These are phyloP conservation scores for Ambispora gerdemannii DNA, from an alignment of 192 early-diverging fungal genomes.

Conservation along the genomic window DNA sequence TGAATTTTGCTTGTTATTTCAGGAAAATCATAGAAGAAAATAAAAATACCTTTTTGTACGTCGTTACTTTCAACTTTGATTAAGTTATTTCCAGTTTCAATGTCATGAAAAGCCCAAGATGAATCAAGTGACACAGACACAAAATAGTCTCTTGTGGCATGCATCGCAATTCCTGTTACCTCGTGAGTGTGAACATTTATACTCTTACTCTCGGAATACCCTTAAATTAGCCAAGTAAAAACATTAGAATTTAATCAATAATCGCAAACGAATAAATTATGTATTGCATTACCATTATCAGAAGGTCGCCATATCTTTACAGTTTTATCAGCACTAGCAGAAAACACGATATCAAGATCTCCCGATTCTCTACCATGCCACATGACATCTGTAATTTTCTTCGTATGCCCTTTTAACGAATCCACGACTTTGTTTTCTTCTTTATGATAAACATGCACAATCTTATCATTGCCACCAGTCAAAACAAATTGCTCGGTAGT, in stretches of 20 bases:
- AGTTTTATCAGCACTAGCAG: slow-evolving; percentile 76
- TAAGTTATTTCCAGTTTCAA: slow-evolving; percentile 59
- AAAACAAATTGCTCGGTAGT: slow-evolving; percentile 58
- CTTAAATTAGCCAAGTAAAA: slow-evolving; percentile 31
- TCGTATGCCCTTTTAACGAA: slow-evolving; percentile 79
- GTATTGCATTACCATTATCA: slow-evolving; percentile 45
- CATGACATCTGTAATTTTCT: slow-evolving; percentile 70
- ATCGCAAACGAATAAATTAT: slow-evolving; percentile 29
- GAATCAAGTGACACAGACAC: slow-evolving; percentile 70
- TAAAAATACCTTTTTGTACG: slow-evolving; percentile 47
- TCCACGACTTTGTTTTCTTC: slow-evolving; percentile 59
- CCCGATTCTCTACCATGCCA: slow-evolving; percentile 56
- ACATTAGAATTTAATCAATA: too few species aligned
- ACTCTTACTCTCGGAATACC: neutral
- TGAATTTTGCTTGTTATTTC: too few species aligned
- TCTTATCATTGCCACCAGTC: slow-evolving; percentile 79
- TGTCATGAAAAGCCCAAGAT: slow-evolving; percentile 78
- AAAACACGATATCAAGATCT: slow-evolving; percentile 55
- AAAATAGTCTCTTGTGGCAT: slow-evolving; percentile 80
- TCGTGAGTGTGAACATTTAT: slow-evolving; percentile 55
- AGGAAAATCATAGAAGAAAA: too few species aligned
- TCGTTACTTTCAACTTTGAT: slow-evolving; percentile 43
- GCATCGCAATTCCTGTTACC: slow-evolving; percentile 70
- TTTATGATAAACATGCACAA: slow-evolving; percentile 69
- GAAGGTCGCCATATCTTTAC: slow-evolving; percentile 69